These are phyloP conservation scores for Trichodelitschia bisporula DNA, from an alignment of 495 filamentous ascomycete genomes.

Conservation along the genomic window DNA sequence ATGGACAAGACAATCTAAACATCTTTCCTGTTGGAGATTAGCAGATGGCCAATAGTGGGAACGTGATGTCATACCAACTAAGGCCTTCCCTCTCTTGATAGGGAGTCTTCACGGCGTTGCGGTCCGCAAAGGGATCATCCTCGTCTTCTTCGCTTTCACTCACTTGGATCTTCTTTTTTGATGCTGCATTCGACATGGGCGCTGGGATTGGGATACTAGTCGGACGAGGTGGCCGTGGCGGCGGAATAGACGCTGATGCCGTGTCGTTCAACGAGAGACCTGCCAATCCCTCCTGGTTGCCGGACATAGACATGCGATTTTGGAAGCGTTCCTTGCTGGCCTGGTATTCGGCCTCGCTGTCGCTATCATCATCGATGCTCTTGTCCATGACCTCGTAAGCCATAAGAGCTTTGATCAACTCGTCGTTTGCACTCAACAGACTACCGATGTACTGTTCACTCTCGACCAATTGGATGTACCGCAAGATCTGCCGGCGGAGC, in stretches of 20 bases:
- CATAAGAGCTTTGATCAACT: slow-evolving; percentile 71
- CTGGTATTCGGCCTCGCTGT: slow-evolving; percentile 40
- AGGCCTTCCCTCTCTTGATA: slow-evolving; percentile 26
- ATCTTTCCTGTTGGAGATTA: no score
- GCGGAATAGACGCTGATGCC: slow-evolving; percentile 8
- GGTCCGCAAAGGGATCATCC: slow-evolving; percentile 57
- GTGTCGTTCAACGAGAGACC: slow-evolving; percentile 11
- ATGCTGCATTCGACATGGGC: slow-evolving; percentile 10
- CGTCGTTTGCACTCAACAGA: slow-evolving; percentile 22
- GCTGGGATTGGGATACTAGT: slow-evolving; percentile 15
- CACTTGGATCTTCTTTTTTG: slow-evolving; percentile 24
- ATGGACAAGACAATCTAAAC: no score
- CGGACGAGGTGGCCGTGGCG: slow-evolving; percentile 13
- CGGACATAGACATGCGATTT: slow-evolving; percentile 7
- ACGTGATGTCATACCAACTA: no score
- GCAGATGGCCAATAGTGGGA: no score
- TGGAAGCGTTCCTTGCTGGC: slow-evolving; percentile 7
- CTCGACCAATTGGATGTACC: slow-evolving; percentile 38
- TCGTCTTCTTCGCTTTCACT: slow-evolving; percentile 22
- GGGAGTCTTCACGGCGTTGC: slow-evolving; percentile 42
- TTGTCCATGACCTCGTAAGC: slow-evolving; percentile 87
- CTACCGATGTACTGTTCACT: slow-evolving; percentile 22
- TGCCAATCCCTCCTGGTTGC: slow-evolving; percentile 8
- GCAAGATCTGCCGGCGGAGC: slow-evolving; percentile 57
- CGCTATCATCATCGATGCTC: slow-evolving; percentile 87